These are phyloP conservation scores for Syncephalis fuscata DNA, from an alignment of 371 early-diverging fungal species.

Conservation along the genomic window DNA sequence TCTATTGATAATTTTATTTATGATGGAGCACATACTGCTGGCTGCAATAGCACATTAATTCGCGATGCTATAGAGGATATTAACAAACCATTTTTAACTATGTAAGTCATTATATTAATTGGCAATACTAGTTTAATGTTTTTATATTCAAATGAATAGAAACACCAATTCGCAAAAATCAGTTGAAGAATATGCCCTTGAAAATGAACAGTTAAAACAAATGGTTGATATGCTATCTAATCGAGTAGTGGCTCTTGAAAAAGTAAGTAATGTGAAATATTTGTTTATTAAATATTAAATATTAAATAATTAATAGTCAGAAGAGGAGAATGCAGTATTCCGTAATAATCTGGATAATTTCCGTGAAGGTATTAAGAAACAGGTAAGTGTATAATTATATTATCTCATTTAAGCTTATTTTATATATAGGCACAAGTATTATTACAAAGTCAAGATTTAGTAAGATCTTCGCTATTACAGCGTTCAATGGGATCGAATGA, in stretches of 20 bases:
- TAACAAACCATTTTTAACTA: neutral
- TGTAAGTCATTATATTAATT: neutral
- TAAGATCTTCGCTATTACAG: too few species aligned
- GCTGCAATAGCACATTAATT: neutral
- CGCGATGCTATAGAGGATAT: neutral
- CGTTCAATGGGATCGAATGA: too few species aligned
- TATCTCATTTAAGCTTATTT: too few species aligned
- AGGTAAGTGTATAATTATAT: neutral
- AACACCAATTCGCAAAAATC: conserved; percentile 17
- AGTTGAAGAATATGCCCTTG: conserved; percentile 37
- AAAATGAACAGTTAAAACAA: conserved; percentile 49
- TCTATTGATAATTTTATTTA: neutral
- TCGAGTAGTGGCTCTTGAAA: conserved; percentile 44
- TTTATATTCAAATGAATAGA: neutral
- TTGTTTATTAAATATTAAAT: neutral
- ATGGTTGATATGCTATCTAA: conserved; percentile 38
- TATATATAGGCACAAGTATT: too few species aligned
- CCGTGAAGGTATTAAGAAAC: conserved; percentile 5
- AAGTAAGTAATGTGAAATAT: conserved; percentile 14
- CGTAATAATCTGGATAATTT: conserved; percentile 4
- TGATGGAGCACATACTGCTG: neutral
- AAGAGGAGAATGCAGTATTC: conserved; percentile 6
- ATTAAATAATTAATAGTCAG: neutral
- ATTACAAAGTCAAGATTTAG: too few species aligned
- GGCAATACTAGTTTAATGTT: too few species aligned